phyloP scores from a whole-genome alignment of 23 red algal genomes.

The Cyanidioschyzon merolae region DNA sequence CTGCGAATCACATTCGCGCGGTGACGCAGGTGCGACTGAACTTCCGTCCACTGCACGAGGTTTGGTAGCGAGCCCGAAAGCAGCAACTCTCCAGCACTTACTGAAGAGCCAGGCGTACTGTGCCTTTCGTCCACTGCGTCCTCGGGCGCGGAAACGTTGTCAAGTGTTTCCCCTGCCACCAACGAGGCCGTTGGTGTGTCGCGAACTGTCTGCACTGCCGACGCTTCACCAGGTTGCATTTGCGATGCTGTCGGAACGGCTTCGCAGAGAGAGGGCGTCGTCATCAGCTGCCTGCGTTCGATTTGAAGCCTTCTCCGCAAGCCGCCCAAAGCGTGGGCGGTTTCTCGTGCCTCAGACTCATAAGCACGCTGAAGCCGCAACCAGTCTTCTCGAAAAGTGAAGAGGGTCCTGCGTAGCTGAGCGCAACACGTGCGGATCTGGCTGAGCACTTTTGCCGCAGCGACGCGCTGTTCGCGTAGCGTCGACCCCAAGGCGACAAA shows the following conservation, averaged over 20 bases:
- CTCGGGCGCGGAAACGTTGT: neutral
- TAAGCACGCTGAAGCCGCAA: neutral
- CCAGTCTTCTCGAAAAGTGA: neutral
- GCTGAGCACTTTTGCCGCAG: neutral
- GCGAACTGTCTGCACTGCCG: neutral
- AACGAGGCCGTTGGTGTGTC: neutral
- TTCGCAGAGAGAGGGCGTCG: neutral
- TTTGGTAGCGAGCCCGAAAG: neutral
- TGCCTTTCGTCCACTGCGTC: neutral
- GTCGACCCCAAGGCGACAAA: neutral
- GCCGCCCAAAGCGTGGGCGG: neutral
- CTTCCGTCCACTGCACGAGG: neutral
- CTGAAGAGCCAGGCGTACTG: neutral
- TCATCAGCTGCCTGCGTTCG: neutral
- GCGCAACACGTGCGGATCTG: neutral
- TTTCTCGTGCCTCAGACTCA: neutral
- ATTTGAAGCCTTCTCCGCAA: neutral
- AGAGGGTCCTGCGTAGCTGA: neutral
- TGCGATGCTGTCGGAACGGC: neutral
- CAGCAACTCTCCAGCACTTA: neutral
- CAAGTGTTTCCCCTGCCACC: neutral
- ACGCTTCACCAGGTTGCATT: too few species aligned
- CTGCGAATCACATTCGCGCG: conserved; percentile 34
- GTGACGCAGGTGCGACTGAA: conserved; percentile 27
- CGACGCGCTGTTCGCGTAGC: neutral